A percentile compares a stretch with the other conserved stretches of the same genome.
Conservation (phyloP, 306 rosid species). For the Lathyrus aphaca region DNA sequence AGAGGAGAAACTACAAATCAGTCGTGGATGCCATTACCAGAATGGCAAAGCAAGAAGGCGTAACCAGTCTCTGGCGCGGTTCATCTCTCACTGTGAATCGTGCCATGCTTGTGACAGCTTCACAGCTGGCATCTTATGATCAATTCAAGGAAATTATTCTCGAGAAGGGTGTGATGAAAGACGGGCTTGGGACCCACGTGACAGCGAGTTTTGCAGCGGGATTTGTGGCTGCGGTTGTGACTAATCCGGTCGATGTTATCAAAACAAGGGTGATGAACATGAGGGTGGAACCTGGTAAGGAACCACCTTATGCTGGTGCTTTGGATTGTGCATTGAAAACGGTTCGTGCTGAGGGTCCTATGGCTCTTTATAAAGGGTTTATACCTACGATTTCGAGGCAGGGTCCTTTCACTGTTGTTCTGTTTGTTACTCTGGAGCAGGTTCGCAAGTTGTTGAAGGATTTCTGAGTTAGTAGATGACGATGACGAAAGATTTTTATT, state of each 20-base stretch:
- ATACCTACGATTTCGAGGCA: slow-evolving; percentile 80
- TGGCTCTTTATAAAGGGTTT: slow-evolving; percentile 75
- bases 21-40: slow-evolving; percentile 65
- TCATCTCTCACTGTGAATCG: slow-evolving; percentile 77
- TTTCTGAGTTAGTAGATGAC: slow-evolving; percentile 46
- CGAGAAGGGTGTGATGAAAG: slow-evolving; percentile 55
- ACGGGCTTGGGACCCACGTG: slow-evolving; percentile 84
- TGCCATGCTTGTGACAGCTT: slow-evolving; percentile 83
- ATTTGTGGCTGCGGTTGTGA: slow-evolving; percentile 73
- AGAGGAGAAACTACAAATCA: slow-evolving; percentile 71
- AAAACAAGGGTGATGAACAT: slow-evolving; percentile 84
- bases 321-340: slow-evolving; percentile 72
- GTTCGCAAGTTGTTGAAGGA: slow-evolving; percentile 75
- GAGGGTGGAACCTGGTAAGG: slow-evolving; percentile 69
- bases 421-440: slow-evolving; percentile 79
- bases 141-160: slow-evolving; percentile 69
- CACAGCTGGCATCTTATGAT: slow-evolving; percentile 77
- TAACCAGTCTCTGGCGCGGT: slow-evolving; percentile 74
- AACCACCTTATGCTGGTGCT: slow-evolving; percentile 69
- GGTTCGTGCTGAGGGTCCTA: slow-evolving; percentile 71
- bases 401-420: slow-evolving; percentile 79
- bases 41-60: slow-evolving; percentile 65
- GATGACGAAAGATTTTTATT: slow-evolving; percentile 33
- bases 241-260: slow-evolving; percentile 78
- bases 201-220: slow-evolving; percentile 81